phyloP scores from a whole-genome alignment of 1,284 basidiomycete species.

The Kalmanozyma brasiliensis region DNA sequence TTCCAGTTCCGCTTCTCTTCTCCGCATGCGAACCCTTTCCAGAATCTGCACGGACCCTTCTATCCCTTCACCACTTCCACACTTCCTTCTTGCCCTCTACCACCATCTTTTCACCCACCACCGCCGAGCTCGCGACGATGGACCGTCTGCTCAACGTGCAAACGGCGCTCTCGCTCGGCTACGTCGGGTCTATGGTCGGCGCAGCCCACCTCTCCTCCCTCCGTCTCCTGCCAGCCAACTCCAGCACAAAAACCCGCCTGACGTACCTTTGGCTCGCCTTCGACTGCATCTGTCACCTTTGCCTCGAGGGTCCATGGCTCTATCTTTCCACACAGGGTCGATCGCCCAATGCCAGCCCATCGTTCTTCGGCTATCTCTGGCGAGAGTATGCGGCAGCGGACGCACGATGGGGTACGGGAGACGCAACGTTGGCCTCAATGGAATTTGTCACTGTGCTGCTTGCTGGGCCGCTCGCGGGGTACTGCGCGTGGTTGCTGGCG shows the following conservation, averaged over 20 bases:
- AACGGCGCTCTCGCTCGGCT: constrained; percentile 46
- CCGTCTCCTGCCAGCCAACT: constrained; percentile 10
- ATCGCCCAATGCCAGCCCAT: constrained; percentile 42
- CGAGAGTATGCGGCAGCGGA: constrained; percentile 62
- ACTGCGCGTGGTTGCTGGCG: constrained; percentile 49
- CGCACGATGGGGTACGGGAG: constrained; percentile 54
- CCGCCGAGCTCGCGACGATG: constrained; percentile 8
- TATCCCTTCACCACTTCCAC: neutral
- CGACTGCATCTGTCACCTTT: constrained; percentile 58
- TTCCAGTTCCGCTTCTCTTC: too few relatives aligned
- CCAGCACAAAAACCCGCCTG: constrained; percentile 24
- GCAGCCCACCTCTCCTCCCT: constrained; percentile 25
- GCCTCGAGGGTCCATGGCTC: constrained; percentile 61
- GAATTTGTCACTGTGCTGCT: constrained; percentile 59
- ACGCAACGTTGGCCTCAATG: constrained; percentile 57
- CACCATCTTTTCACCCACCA: neutral
- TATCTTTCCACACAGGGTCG: constrained; percentile 50
- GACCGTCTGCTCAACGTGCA: constrained; percentile 43
- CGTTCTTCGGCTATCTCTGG: constrained; percentile 61
- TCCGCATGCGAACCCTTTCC: too few relatives aligned
- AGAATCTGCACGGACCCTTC: constrained; percentile 17
- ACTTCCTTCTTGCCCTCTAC: constrained; percentile 6
- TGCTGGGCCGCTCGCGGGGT: constrained; percentile 58
- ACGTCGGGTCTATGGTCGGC: constrained; percentile 39
- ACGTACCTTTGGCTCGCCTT: constrained; percentile 63